Evolutionary conservation across 768 basidiomycete species (phyloP).

Genomic region (Saitozyma sp.): DNA sequence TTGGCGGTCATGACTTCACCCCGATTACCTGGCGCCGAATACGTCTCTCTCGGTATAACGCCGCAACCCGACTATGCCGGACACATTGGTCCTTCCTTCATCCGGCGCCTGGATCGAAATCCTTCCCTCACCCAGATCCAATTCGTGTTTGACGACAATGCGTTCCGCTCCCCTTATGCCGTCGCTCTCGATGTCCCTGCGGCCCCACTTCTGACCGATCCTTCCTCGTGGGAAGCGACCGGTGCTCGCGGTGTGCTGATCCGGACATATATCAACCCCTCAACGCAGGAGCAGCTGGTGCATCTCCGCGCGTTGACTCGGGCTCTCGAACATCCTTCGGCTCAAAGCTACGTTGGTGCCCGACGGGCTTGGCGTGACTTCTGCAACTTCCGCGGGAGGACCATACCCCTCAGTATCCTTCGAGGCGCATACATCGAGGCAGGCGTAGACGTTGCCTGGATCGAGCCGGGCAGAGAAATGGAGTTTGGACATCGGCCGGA

Average conservation of each 20-base stretch:
- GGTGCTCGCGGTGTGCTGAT: conserved; percentile 8
- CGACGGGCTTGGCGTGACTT: conserved; percentile 2
- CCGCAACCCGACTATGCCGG: too few species aligned
- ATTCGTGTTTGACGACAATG: neutral
- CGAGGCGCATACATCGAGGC: conserved; percentile 1
- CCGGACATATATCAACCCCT: conserved; percentile 3
- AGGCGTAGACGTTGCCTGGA: neutral
- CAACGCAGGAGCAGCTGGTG: neutral
- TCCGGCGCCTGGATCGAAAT: neutral
- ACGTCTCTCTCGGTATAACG: neutral
- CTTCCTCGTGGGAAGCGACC: neutral
- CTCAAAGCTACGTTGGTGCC: neutral
- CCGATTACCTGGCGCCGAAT: neutral
- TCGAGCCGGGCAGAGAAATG: conserved; percentile 1
- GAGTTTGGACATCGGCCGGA: neutral
- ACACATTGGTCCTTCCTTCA: neutral
- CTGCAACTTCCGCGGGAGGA: neutral
- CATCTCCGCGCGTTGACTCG: conserved; percentile 9
- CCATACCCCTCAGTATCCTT: conserved; percentile 5
- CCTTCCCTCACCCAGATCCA: conserved; percentile 7
- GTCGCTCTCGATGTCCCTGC: neutral
- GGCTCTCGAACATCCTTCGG: neutral
- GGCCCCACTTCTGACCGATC: neutral
- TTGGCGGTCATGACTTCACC: neutral
- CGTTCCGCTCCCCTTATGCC: conserved; percentile 5